A percentile compares a stretch with the other conserved stretches of the same genome.
Evolutionary conservation across 345 rosid genomes (phyloP).

Genomic region (Cardamine resedifolia): DNA sequence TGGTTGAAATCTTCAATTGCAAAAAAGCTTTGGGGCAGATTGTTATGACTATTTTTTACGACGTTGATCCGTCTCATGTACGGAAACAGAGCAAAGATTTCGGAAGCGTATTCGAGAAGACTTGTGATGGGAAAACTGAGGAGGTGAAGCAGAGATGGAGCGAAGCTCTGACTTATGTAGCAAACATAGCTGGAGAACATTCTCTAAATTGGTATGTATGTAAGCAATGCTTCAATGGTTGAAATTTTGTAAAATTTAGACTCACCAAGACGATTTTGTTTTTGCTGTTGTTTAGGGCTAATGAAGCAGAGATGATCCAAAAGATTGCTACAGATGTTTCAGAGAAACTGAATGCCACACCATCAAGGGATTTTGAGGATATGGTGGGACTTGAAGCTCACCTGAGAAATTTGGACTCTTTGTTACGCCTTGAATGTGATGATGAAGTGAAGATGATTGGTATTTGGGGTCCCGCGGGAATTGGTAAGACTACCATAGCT

Average conservation of each 20-base stretch:
- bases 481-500: constrained; percentile 18
- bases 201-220: background rate
- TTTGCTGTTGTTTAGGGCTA: background rate
- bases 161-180: background rate
- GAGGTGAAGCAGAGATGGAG: background rate
- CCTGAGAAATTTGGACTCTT: background rate
- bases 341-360: background rate
- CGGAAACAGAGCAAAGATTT: background rate
- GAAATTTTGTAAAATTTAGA: background rate
- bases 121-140: background rate
- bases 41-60: background rate
- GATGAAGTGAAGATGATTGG: constrained; percentile 14
- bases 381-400: constrained; percentile 19
- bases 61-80: background rate
- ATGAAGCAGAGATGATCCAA: constrained; percentile 11
- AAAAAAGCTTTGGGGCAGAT: fast-evolving
- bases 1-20: background rate
- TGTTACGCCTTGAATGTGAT: background rate
- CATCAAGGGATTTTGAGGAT: background rate
- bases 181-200: background rate
- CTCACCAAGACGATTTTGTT: background rate
- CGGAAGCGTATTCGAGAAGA: background rate
- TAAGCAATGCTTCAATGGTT: background rate
- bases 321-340: background rate
- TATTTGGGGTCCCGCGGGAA: background rate